Conservation (phyloP, 192 early-diverging fungal species). For the Coemansia sp. region DNA sequence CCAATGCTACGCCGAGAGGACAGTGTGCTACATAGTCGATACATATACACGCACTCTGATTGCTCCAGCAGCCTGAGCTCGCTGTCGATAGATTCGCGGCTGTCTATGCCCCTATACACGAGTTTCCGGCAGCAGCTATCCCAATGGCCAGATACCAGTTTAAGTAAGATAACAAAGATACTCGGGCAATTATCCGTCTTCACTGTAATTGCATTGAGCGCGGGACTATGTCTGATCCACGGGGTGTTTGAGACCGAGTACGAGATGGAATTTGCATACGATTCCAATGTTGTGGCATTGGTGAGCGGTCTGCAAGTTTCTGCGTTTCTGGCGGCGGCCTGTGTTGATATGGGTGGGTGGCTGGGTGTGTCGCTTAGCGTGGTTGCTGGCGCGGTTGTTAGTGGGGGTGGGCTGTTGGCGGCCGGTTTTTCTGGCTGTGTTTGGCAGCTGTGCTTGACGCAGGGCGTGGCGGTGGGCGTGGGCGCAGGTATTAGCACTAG, state of each 20-base stretch:
- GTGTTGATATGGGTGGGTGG: neutral
- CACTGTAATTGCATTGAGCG: conserved; percentile 2
- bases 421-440: conserved; percentile 50
- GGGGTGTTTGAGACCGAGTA: conserved; percentile 26
- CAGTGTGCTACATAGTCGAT: conserved; percentile 5
- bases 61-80: conserved; percentile 33
- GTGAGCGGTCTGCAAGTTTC: conserved; percentile 27
- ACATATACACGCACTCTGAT: conserved; percentile 30
- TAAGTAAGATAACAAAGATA: neutral
- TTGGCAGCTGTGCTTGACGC: conserved; percentile 65
- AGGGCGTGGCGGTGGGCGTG: conserved; percentile 61
- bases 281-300: neutral
- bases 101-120: neutral
- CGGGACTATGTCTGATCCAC: conserved; percentile 18
- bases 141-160: neutral
- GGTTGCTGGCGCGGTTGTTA: conserved; percentile 5
- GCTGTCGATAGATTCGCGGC: neutral
- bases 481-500: conserved; percentile 50
- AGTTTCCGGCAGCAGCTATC: neutral
- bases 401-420: conserved; percentile 22
- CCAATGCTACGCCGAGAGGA: neutral
- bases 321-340: neutral
- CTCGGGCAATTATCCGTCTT: neutral
- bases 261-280: neutral
- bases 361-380: neutral